phyloP scores from a whole-genome alignment of 192 early-diverging fungal genomes.

The Mycoemilia scoparia region DNA sequence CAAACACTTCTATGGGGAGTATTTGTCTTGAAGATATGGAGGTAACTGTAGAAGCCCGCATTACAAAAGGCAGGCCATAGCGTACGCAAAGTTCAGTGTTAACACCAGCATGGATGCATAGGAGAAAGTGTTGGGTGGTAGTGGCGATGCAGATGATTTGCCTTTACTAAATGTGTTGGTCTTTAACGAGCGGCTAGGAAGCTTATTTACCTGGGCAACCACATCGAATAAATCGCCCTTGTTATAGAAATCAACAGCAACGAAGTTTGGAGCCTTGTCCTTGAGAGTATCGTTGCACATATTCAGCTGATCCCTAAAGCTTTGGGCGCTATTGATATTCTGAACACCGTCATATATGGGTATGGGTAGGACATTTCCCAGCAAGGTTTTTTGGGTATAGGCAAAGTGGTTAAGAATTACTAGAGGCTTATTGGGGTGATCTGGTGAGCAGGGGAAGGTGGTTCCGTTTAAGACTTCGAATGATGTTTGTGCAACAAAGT shows the following conservation, averaged over 20 bases:
- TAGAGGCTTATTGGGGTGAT: conserved; percentile 23
- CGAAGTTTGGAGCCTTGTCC: conserved; percentile 39
- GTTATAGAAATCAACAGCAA: conserved; percentile 61
- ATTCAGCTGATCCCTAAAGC: conserved; percentile 35
- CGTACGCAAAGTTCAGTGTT: too few relatives aligned
- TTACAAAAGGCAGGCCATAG: too few relatives aligned
- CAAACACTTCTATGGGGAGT: too few relatives aligned
- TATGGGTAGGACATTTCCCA: conserved; percentile 16
- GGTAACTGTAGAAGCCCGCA: too few relatives aligned
- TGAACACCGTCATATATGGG: conserved; percentile 33
- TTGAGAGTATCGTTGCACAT: too few relatives aligned
- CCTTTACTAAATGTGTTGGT: conserved; percentile 4
- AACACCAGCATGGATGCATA: too few relatives aligned
- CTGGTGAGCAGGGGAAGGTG: conserved; percentile 30
- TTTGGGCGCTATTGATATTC: conserved; percentile 31
- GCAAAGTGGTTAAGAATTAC: conserved; percentile 63
- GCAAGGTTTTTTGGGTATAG: conserved; percentile 22
- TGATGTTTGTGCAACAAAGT: conserved; percentile 57
- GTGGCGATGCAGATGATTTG: background rate
- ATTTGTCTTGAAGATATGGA: too few relatives aligned
- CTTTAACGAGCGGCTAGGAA: conserved; percentile 13
- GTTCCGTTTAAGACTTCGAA: conserved; percentile 30
- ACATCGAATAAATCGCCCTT: conserved; percentile 29
- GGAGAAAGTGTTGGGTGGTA: background rate
- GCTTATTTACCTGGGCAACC: conserved; percentile 33